Base-by-base conservation (phyloP, 2,329 filamentous ascomycete species). In the Penicillium sp. region DNA sequence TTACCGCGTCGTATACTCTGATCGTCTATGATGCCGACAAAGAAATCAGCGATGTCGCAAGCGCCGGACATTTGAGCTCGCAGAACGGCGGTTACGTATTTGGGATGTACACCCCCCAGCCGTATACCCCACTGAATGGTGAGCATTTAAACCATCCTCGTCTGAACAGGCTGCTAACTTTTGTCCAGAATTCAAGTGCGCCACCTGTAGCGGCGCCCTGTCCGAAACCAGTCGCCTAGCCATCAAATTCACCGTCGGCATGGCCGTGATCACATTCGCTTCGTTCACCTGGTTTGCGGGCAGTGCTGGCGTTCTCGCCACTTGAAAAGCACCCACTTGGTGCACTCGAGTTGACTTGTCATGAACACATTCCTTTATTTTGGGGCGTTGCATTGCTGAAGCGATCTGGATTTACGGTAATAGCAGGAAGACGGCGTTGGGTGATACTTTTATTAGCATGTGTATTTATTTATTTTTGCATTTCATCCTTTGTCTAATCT, bases 1-100 rank as follows among this genome's bases (percentile, higher is more conserved):
- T 86, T 35, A 80, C 78, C 9, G 84, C 84, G 45, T 84, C 79
- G 42, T 88, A 88, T 69, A 87, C 84, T 1, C 75, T 88, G 40
- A 74, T 85, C 52, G 79, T 88, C 54, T 82, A 85, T 64, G 86
- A 88, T 68, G 76, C 81, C 8, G 74, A 76, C 29, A 78, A 77
- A 57, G 79, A 77, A 16, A 72, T 82, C 39, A 81, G 72, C 21
- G 81, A 82, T 5, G 72, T 77, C 18, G 72, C 84, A 2, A 68
- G 66, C 15, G 75, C 85, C 0, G 86, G 86, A 6, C 79, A 85
- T 64, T 68, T 88, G 41, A 76, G 72, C 16, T 73, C 77, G 3
- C 80, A 75, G 64, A 77, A 75, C 54, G 75, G 78, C 12, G 75
- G 78, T 16, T 82, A 80, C 64, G 74, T 69, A 6, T 88, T 88